phyloP scores from a whole-genome alignment of 2,329 filamentous ascomycete species.

The Dothideomycetidae sp. region DNA sequence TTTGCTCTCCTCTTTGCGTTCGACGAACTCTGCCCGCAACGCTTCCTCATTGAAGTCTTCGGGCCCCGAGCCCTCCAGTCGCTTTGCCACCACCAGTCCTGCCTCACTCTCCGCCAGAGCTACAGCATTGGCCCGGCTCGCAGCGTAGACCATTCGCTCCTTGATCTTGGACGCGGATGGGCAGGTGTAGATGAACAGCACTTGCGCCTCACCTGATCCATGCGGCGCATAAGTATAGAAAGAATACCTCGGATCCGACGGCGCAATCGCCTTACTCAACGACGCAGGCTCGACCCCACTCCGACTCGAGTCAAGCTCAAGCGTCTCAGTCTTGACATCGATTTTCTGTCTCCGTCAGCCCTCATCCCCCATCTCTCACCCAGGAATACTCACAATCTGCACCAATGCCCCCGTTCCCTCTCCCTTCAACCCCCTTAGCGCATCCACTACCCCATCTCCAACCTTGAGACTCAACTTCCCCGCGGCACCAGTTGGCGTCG shows the following conservation, averaged over 20 bases:
- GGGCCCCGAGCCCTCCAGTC: constrained; percentile 49
- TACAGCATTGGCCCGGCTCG: constrained; percentile 45
- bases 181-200: constrained; percentile 75
- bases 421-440: constrained; percentile 46
- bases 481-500: constrained; percentile 26
- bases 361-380: background rate
- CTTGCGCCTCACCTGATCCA: constrained; percentile 36
- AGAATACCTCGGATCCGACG: constrained; percentile 58
- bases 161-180: constrained; percentile 60
- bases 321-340: constrained; percentile 52
- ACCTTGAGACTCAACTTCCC: constrained; percentile 39
- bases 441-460: constrained; percentile 48
- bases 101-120: constrained; percentile 49
- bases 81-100: constrained; percentile 54
- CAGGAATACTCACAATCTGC: constrained; percentile 45
- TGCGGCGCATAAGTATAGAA: constrained; percentile 58
- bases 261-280: constrained; percentile 47
- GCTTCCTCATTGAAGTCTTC: constrained; percentile 54
- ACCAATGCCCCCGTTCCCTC: constrained; percentile 37
- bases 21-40: constrained; percentile 54
- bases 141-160: constrained; percentile 72
- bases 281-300: constrained; percentile 42
- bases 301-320: constrained; percentile 47
- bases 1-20: constrained; percentile 49
- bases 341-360: constrained; percentile 43